phyloP scores from a whole-genome alignment of 1,284 basidiomycete genomes.

The Fomitopsis palustris region DNA sequence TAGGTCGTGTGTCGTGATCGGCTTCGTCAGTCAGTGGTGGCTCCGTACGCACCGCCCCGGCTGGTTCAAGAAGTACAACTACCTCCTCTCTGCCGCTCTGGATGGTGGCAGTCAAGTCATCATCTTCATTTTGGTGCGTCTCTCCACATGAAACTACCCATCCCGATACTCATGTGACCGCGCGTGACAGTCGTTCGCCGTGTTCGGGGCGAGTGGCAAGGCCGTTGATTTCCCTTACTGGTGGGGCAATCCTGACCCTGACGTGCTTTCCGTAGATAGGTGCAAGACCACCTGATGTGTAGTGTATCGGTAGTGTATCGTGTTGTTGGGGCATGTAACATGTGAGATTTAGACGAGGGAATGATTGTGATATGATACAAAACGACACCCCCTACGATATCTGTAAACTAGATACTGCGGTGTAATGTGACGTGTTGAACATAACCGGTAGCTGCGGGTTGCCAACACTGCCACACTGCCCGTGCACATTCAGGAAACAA shows the following conservation, averaged over 20 bases:
- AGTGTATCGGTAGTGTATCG: not conserved
- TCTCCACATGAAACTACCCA: not conserved
- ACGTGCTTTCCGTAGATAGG: constrained; percentile 24
- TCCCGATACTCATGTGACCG: not conserved
- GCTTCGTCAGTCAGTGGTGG: constrained; percentile 46
- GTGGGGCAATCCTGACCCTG: constrained; percentile 28
- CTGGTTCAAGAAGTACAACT: constrained; percentile 53
- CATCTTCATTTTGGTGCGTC: constrained; percentile 38
- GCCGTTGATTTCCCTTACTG: constrained; percentile 47
- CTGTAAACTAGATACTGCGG: not conserved
- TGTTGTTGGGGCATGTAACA: not conserved
- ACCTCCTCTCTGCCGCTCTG: constrained; percentile 41
- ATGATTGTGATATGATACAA: not conserved
- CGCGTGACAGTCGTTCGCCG: constrained; percentile 49
- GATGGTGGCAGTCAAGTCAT: constrained; percentile 48
- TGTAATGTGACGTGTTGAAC: not conserved
- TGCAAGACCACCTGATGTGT: constrained; percentile 12
- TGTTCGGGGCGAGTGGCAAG: constrained; percentile 63
- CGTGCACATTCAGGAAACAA: no score
- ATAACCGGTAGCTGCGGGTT: no score
- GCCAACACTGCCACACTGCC: no score
- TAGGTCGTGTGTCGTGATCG: constrained; percentile 46
- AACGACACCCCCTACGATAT: not conserved
- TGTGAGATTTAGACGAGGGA: not conserved
- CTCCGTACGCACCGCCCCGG: constrained; percentile 39